Conservation (phyloP, 2,329 filamentous ascomycete species). For the Sclerotinia sclerotiorum region DNA sequence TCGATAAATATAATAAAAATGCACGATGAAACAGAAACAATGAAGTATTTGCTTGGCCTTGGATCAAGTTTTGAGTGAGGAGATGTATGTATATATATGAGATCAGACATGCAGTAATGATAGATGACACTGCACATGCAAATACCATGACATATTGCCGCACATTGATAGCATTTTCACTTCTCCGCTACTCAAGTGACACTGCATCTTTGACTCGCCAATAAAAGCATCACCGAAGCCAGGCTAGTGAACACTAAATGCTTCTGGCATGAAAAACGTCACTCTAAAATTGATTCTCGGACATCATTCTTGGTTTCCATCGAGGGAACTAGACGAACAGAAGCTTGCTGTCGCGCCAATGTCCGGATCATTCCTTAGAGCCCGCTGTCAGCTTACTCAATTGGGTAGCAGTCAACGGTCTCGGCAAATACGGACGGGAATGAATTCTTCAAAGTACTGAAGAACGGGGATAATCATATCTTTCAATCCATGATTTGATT, state of each 20-base stretch:
- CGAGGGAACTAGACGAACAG: neutral
- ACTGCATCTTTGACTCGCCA: neutral
- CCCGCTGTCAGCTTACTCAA: slow-evolving; percentile 1
- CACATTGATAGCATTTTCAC: neutral
- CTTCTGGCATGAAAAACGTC: neutral
- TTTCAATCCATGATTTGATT: neutral
- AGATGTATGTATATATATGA: neutral
- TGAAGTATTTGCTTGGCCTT: neutral
- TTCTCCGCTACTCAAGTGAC: neutral
- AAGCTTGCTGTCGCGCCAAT: neutral
- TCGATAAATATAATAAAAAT: neutral
- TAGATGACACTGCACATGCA: neutral
- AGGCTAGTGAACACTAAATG: neutral
- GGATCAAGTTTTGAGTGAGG: neutral
- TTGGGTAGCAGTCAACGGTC: neutral
- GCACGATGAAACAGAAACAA: neutral
- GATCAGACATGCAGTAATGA: neutral
- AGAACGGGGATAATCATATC: neutral
- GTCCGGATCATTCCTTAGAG: neutral
- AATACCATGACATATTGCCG: neutral
- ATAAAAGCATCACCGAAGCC: neutral
- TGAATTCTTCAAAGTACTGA: neutral
- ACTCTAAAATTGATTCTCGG: neutral
- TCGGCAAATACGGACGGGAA: slow-evolving; percentile 13
- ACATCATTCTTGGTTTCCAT: neutral